These are phyloP conservation scores for Remersonia thermophila DNA, from an alignment of 2,329 filamentous ascomycete genomes.

Conservation along the genomic window DNA sequence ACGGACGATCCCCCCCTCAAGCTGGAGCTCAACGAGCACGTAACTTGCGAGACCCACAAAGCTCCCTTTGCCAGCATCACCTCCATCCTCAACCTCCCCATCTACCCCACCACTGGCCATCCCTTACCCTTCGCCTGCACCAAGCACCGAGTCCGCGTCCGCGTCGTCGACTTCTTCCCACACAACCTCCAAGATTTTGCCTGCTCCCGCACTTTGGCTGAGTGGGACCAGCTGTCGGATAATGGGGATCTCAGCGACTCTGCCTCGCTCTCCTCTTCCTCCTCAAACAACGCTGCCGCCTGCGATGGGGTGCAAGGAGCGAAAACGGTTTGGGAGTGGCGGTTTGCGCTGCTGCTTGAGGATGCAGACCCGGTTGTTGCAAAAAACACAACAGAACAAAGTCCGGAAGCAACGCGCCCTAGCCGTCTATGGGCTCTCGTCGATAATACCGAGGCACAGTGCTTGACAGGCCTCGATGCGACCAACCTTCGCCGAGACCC, in stretches of 20 bases:
- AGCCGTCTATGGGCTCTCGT: constrained; percentile 55
- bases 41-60: constrained; percentile 8
- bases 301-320: no score
- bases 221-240: constrained; percentile 39
- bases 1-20: neutral
- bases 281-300: no score
- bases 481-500: constrained; percentile 44
- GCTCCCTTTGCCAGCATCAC: constrained; percentile 24
- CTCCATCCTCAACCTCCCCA: constrained; percentile 28
- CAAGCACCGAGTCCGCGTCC: constrained; percentile 56
- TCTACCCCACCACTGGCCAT: constrained; percentile 31
- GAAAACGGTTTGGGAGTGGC: constrained; percentile 59
- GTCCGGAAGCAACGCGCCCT: constrained; percentile 23
- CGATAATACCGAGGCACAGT: constrained; percentile 41
- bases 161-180: constrained; percentile 76
- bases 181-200: constrained; percentile 59
- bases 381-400: neutral
- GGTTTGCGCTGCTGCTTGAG: constrained; percentile 68
- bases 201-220: constrained; percentile 29
- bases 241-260: constrained; percentile 20
- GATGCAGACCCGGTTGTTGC: constrained; percentile 30
- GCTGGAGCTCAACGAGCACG: constrained; percentile 13
- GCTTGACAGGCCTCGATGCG: constrained; percentile 36
- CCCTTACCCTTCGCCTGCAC: constrained; percentile 62
- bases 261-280: constrained; percentile 13